Evolutionary conservation across 495 filamentous ascomycete genomes (phyloP), one percentile per base, ranked within the genome.

Genomic region (Corynascus novoguineensis): DNA sequence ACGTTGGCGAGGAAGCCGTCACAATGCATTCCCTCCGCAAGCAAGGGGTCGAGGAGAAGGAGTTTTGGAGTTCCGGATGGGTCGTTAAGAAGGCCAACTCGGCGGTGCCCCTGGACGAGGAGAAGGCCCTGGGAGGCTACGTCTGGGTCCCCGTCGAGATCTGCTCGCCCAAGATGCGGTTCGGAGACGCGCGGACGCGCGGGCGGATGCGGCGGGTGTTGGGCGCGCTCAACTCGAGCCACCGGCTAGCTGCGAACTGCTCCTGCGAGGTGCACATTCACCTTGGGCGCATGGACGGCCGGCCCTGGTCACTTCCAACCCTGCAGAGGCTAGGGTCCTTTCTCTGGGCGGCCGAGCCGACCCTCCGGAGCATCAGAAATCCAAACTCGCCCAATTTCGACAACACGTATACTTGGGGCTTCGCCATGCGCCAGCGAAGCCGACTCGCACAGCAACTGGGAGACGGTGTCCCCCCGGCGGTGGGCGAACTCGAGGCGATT

Each of bases 1-100:
- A 54, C 10, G 40, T 46, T 0, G 65, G 61, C 9, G 50, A 60
- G 32, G 32, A 47, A 1, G 65, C 67, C 10, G 59, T 58, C 6
- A 66, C 61, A 12, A 49, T 48, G 21, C 28, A 55, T 21, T 34
- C 46, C 21, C 63, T 69, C 42, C 21, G 42, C 5, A 22, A 37
- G 3, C n/a, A 31, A 9, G 50, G 50, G 0, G 27, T 29, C 22
- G 31, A 61, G 8, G 66, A 71, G 55, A 41, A 49, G 21, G 45
- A 65, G 12, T 64, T 59, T 27, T 71, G 68, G 68, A 42, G 42
- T 19, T 60, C 66, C 15, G 40, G 54, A 38, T 71, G 68, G 68
- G 67, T 71, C 11, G 66, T 71, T 21, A 71, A 71, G 47, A 67
- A 64, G 42, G 66, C 68, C 3, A 65, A 67, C 50, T 71, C 68